Conservation (phyloP, 495 filamentous ascomycete species). For the Lasiosphaeris hirsuta region DNA sequence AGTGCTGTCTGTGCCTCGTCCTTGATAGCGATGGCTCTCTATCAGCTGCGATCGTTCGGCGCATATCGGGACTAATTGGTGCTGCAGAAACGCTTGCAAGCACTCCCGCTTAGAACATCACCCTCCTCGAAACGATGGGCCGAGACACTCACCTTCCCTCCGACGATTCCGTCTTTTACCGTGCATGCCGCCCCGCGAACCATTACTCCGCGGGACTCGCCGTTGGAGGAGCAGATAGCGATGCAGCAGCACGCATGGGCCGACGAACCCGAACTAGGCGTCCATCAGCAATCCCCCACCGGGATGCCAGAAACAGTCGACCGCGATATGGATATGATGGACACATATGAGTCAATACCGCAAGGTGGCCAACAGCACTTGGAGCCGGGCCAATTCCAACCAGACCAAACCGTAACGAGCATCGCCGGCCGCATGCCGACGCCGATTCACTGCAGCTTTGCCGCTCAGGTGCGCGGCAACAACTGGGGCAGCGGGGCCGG, state of each 20-base stretch:
- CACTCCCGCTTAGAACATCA: slow-evolving; percentile 42
- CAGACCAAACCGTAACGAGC: slow-evolving; percentile 25
- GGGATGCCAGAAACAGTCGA: slow-evolving; percentile 35
- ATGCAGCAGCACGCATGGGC: slow-evolving; percentile 23
- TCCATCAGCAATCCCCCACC: slow-evolving; percentile 3
- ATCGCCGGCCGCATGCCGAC: slow-evolving; percentile 49
- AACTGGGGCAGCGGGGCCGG: slow-evolving; percentile 34
- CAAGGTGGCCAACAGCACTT: slow-evolving; percentile 22
- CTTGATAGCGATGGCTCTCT: not conserved
- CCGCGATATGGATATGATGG: slow-evolving; percentile 53
- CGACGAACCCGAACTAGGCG: slow-evolving; percentile 24
- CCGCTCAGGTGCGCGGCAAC: slow-evolving; percentile 43
- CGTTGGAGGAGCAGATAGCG: slow-evolving; percentile 17
- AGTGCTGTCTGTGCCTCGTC: not conserved
- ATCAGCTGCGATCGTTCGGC: not conserved
- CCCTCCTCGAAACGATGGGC: slow-evolving; percentile 40
- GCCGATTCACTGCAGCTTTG: slow-evolving; percentile 50
- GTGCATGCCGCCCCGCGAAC: slow-evolving; percentile 21
- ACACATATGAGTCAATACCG: slow-evolving; percentile 29
- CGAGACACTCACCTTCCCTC: slow-evolving; percentile 31
- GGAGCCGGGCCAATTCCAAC: slow-evolving; percentile 29
- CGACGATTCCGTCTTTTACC: slow-evolving; percentile 16
- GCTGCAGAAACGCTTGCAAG: slow-evolving; percentile 46
- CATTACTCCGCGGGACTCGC: slow-evolving; percentile 37
- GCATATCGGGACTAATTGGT: slow-evolving; percentile 4